phyloP scores from a whole-genome alignment of 2,329 filamentous ascomycete genomes.

The Lecanoromycetidae sp. region DNA sequence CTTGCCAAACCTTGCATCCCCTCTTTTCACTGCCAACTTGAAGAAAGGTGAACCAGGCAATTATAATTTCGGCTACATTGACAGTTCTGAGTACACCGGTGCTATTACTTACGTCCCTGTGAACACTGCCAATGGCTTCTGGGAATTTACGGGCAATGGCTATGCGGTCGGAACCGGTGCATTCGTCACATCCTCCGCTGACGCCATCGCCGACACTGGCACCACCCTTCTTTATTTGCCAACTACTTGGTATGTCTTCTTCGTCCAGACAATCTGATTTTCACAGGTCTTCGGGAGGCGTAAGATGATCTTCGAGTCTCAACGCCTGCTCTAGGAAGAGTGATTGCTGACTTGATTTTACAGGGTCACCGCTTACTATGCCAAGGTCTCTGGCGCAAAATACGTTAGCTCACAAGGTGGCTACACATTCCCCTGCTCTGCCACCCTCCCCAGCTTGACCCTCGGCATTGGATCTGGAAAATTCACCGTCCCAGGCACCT shows the following conservation, averaged over 20 bases:
- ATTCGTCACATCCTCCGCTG: conserved; percentile 31
- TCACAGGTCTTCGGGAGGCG: no score
- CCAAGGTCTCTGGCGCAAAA: conserved; percentile 40
- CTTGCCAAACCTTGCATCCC: conserved; percentile 34
- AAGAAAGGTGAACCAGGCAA: conserved; percentile 41
- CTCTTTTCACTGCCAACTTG: conserved; percentile 44
- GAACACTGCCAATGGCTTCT: conserved; percentile 48
- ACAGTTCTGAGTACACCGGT: conserved; percentile 47
- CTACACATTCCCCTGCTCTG: conserved; percentile 42
- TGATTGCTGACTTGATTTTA: no score
- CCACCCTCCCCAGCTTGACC: conserved; percentile 41
- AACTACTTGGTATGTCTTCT: no score
- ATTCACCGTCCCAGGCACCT: conserved; percentile 41
- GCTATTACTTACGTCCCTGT: conserved; percentile 44
- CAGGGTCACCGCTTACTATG: conserved; percentile 51
- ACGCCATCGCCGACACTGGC: conserved; percentile 57
- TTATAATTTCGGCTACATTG: conserved; percentile 50
- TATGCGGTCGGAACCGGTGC: conserved; percentile 41
- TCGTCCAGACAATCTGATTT: no score
- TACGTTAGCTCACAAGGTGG: conserved; percentile 40
- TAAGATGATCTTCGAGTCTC: no score
- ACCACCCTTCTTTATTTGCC: conserved; percentile 55
- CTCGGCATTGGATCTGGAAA: conserved; percentile 39
- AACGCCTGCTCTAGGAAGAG: no score
- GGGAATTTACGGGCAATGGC: conserved; percentile 47